phyloP scores from a whole-genome alignment of 768 basidiomycete genomes.

The Tricholoma hemisulphureum region DNA sequence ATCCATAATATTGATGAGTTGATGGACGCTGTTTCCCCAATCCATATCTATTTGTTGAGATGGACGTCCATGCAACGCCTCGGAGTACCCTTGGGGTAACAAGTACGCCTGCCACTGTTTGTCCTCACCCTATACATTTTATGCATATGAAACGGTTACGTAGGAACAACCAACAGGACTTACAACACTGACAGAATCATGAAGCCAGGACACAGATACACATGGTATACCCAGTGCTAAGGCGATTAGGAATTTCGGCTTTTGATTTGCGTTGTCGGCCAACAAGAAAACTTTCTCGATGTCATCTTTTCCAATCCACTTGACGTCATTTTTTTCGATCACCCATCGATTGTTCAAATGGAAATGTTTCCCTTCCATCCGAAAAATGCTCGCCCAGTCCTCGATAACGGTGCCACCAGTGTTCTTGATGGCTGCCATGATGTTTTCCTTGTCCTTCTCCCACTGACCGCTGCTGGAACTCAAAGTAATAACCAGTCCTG shows the following conservation, averaged over 20 bases:
- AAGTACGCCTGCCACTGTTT: slow-evolving; percentile 65
- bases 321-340: slow-evolving; percentile 46
- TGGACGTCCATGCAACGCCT: slow-evolving; percentile 29
- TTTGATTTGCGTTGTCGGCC: slow-evolving; percentile 63
- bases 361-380: slow-evolving; percentile 51
- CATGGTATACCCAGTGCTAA: slow-evolving; percentile 88
- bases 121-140: slow-evolving; percentile 29
- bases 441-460: slow-evolving; percentile 41
- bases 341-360: slow-evolving; percentile 50
- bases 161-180: slow-evolving; percentile 14
- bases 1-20: slow-evolving; percentile 57
- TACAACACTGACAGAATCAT: slow-evolving; percentile 34
- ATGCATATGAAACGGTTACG: not conserved
- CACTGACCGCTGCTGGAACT: slow-evolving; percentile 43
- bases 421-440: slow-evolving; percentile 43
- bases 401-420: slow-evolving; percentile 60
- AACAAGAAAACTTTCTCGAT: slow-evolving; percentile 62
- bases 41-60: slow-evolving; percentile 48
- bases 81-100: slow-evolving; percentile 56
- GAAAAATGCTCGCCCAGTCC: slow-evolving; percentile 57
- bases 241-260: slow-evolving; percentile 78
- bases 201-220: slow-evolving; percentile 57
- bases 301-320: slow-evolving; percentile 40
- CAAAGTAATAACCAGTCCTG: slow-evolving; percentile 63
- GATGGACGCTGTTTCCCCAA: slow-evolving; percentile 49